Evolutionary conservation across 2,329 filamentous ascomycete species (phyloP).

Genomic region (Sclerotinia trifoliorum): DNA sequence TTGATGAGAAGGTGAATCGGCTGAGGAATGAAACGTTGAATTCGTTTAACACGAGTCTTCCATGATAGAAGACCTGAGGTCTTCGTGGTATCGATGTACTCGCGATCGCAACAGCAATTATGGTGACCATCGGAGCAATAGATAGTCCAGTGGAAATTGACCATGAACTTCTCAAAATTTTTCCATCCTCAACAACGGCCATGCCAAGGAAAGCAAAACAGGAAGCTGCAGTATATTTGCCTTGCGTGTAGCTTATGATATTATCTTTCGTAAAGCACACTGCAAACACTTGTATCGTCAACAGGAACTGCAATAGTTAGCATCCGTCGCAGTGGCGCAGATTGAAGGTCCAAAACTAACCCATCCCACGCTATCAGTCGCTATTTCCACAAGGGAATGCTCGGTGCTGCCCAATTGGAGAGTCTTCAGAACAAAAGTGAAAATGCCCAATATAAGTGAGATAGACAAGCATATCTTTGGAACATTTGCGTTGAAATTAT

Average conservation of each 20-base stretch:
- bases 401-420: conserved; percentile 40
- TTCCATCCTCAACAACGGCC: background rate
- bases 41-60: conserved; percentile 58
- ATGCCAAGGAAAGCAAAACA: conserved; percentile 16
- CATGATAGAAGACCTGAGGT: conserved; percentile 61
- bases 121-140: conserved; percentile 44
- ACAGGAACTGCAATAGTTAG: conserved; percentile 15
- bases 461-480: conserved; percentile 38
- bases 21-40: conserved; percentile 57
- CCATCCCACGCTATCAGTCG: conserved; percentile 10
- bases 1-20: conserved; percentile 65
- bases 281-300: conserved; percentile 22
- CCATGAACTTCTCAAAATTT: conserved; percentile 37
- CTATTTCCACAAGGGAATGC: conserved; percentile 4
- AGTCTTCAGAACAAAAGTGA: conserved; percentile 52
- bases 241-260: conserved; percentile 19
- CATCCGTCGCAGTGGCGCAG: background rate
- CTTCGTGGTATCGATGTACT: conserved; percentile 63
- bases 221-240: conserved; percentile 16
- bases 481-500: conserved; percentile 58
- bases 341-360: conserved; percentile 5
- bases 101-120: conserved; percentile 47
- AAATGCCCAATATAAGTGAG: conserved; percentile 41
- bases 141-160: background rate
- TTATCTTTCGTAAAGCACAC: conserved; percentile 24